Base-by-base conservation (phyloP, 2,329 filamentous ascomycete genomes). In the Pseudogymnoascus sp. region DNA sequence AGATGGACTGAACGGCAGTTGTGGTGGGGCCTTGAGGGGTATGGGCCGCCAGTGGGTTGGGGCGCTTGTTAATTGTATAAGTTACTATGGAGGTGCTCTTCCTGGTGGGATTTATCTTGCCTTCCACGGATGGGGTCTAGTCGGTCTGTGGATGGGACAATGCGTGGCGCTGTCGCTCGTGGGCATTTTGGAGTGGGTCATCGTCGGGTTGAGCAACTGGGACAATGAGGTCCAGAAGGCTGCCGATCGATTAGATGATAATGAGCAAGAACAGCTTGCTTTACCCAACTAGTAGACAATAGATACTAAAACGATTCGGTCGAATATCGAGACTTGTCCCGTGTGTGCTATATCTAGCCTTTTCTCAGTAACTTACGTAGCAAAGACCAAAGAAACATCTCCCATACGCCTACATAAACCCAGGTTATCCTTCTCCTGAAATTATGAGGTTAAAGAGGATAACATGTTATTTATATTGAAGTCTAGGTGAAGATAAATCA, bases 31-130 rank as follows among this genome's bases (percentile, higher is more conserved):
- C 19, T 76, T 96, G 12, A 78, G 91, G 67, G 92, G 91, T 0
- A 95, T 93, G 90, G 92, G 91, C 2, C 79, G 89, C 62, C 91
- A 96, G 74, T 91, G 93, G 80, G 82, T 96, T 60, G 92, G 92
- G 12, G 91, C 91, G 1, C 77, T 86, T 1, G 90, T 96, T 61
- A 96, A 96, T 72, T 79, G 93, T 14, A 75, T 93, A 16, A 91
- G 88, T 72, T 96, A 96, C 74, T 96, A 96, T 73, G 86, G 86
- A 67, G 90, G 89, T 64, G 91, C 91, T 0, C 74, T 96, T 62
- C 91, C 91, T 0, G 77, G 87, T n/a, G 91, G 91, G 0, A 90
- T 96, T 62, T 95, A 85, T 76, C 83, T 96, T 31, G 91, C 91
- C 1, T 95, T 95, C 69, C 85, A 95, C 71, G 90, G 90, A 16